These are phyloP conservation scores for Eruca vesicaria DNA, from an alignment of 441 rosid genomes.

Conservation along the genomic window DNA sequence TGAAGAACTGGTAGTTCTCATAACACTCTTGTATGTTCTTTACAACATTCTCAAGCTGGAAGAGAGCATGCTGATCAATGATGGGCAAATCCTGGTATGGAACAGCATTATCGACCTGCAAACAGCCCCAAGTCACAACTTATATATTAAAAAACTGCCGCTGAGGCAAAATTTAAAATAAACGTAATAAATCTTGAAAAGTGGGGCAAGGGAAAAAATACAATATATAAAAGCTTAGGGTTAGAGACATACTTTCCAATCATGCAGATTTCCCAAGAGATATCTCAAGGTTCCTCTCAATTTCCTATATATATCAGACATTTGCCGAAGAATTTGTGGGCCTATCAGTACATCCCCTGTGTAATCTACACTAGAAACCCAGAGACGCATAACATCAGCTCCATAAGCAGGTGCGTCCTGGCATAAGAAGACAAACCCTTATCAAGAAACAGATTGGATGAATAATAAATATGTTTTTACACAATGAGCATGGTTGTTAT, in stretches of 20 bases:
- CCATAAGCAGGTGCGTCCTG: constrained; percentile 97
- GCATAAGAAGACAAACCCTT: constrained; percentile 32
- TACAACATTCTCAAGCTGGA: constrained; percentile 83
- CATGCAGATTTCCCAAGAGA: constrained; percentile 94
- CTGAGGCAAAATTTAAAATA: neutral
- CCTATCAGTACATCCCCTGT: constrained; percentile 88
- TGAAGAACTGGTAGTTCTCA: constrained; percentile 86
- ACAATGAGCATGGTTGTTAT: constrained; percentile 11
- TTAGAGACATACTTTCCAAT: constrained; percentile 74
- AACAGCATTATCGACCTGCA: constrained; percentile 75
- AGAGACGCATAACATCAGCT: constrained; percentile 93
- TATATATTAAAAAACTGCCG: neutral
- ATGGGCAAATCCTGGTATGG: constrained; percentile 76
- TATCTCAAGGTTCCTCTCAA: constrained; percentile 92
- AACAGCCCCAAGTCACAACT: constrained; percentile 22
- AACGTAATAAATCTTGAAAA: constrained; percentile 4
- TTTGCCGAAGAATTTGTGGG: constrained; percentile 86
- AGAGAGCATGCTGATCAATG: constrained; percentile 89
- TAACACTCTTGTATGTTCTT: constrained; percentile 70
- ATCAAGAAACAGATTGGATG: constrained; percentile 16
- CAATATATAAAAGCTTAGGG: constrained; percentile 6
- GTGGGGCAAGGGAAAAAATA: neutral
- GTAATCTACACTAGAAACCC: constrained; percentile 99
- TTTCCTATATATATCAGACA: constrained; percentile 94
- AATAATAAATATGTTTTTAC: neutral